These are phyloP conservation scores for Zygosaccharomyces pseudorouxii DNA, from an alignment of 805 yeast genomes.

Conservation along the genomic window DNA sequence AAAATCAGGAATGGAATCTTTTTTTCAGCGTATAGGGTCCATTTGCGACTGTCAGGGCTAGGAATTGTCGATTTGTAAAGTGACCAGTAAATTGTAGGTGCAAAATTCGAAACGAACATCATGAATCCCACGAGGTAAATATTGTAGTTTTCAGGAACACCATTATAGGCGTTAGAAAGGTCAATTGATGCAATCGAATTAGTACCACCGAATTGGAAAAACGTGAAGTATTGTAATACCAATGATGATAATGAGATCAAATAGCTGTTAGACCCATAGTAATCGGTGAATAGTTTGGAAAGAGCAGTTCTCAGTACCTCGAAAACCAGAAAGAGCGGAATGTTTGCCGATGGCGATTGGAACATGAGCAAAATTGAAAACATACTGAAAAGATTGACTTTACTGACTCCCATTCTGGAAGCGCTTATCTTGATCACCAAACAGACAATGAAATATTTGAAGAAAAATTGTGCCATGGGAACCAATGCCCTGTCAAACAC, in stretches of 20 bases:
- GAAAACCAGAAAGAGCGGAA: constrained; percentile 47
- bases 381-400: constrained; percentile 18
- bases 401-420: constrained; percentile 12
- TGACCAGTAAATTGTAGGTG: constrained; percentile 82
- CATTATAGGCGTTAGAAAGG: constrained; percentile 88
- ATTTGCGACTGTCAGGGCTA: constrained; percentile 10
- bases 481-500: constrained; percentile 33
- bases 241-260: constrained; percentile 30
- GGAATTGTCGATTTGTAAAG: constrained; percentile 30
- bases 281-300: constrained; percentile 5
- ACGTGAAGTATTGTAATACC: constrained; percentile 66
- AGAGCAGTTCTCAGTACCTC: constrained; percentile 18
- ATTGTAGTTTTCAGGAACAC: constrained; percentile 60
- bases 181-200: constrained; percentile 90
- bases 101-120: constrained; percentile 80
- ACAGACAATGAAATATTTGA: constrained; percentile 32
- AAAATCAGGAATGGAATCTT: constrained; percentile 41
- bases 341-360: constrained; percentile 45
- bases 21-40: constrained; percentile 15
- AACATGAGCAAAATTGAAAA: constrained; percentile 43
- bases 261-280: constrained; percentile 12
- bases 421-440: constrained; percentile 33
- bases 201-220: constrained; percentile 86
- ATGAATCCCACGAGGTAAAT: constrained; percentile 67
- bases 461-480: constrained; percentile 37